phyloP scores from a whole-genome alignment of 2,329 filamentous ascomycete genomes.

The Madurella mycetomatis region DNA sequence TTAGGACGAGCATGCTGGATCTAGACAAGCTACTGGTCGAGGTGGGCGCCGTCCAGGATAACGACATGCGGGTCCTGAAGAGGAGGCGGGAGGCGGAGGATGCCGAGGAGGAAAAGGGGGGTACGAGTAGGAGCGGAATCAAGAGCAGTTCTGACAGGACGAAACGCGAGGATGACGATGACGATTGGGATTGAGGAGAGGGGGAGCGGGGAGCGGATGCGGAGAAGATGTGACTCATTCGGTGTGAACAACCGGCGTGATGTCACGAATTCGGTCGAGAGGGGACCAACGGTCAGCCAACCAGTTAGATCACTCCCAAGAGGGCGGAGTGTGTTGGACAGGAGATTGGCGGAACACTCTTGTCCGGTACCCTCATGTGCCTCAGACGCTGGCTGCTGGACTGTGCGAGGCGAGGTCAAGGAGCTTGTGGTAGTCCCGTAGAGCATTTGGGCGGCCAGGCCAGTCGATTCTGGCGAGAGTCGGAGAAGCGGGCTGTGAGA shows the following conservation, averaged over 20 bases:
- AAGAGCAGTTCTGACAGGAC: conserved; percentile 25
- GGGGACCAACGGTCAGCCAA: no score
- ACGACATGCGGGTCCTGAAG: conserved; percentile 72
- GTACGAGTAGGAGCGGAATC: conserved; percentile 41
- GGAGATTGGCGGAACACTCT: not conserved
- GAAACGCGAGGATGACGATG: conserved; percentile 28
- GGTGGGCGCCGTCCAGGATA: conserved; percentile 71
- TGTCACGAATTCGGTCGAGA: not conserved
- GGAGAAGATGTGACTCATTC: conserved; percentile 14
- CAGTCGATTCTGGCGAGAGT: no score
- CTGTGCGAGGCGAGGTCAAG: no score
- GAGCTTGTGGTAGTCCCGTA: no score
- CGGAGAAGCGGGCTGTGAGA: no score
- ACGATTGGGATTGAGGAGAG: conserved; percentile 30
- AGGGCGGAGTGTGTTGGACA: not conserved
- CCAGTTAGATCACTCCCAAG: not conserved
- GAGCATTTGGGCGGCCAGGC: no score
- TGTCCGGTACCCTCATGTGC: not conserved
- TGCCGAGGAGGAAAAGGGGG: conserved; percentile 50
- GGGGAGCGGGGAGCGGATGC: not conserved
- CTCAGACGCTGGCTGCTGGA: no score
- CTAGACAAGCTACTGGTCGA: conserved; percentile 79
- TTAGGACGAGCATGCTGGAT: conserved; percentile 65
- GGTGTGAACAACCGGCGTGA: conserved; percentile 1
- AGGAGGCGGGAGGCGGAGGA: conserved; percentile 57